Percentiles rank a stretch among this genome's conserved stretches.
Evolutionary conservation across 805 yeast species (phyloP).

Genomic region (Cephaloascus fragrans): DNA sequence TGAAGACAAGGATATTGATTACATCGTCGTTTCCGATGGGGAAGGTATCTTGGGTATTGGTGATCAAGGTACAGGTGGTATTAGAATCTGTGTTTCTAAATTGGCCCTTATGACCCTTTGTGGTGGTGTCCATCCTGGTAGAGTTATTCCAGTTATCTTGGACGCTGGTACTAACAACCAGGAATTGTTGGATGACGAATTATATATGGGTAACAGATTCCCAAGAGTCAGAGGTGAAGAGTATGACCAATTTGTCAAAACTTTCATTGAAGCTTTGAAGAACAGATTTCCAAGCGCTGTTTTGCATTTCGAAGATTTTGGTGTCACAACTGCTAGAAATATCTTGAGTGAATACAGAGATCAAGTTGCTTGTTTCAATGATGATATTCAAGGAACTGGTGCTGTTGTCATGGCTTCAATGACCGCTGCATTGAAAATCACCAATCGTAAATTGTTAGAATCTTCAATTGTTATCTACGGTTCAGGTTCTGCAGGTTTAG

Average conservation of each 20-base stretch:
- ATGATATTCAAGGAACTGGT: conserved; percentile 39
- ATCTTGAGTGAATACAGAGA: conserved; percentile 32
- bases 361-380: conserved; percentile 31
- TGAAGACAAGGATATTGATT: conserved; percentile 36
- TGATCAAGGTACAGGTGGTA: conserved; percentile 36
- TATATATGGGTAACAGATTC: conserved; percentile 35
- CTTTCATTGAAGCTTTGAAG: conserved; percentile 26
- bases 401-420: conserved; percentile 40
- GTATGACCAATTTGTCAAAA: conserved; percentile 33
- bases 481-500: conserved; percentile 38
- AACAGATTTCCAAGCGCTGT: conserved; percentile 33
- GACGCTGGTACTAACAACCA: conserved; percentile 36
- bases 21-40: conserved; percentile 34
- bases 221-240: conserved; percentile 33
- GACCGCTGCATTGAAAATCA: conserved; percentile 31
- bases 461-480: conserved; percentile 28
- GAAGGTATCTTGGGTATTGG: conserved; percentile 40
- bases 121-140: conserved; percentile 37
- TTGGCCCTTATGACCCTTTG: conserved; percentile 38
- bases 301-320: conserved; percentile 37
- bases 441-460: conserved; percentile 26
- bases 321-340: conserved; percentile 33
- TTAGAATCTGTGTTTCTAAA: conserved; percentile 34
- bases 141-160: conserved; percentile 31
- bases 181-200: conserved; percentile 26